Percentiles rank a stretch among this genome's conserved stretches.
Evolutionary conservation across 208 protist genomes (phyloP).

Genomic region (Acanthamoeba triangularis): DNA sequence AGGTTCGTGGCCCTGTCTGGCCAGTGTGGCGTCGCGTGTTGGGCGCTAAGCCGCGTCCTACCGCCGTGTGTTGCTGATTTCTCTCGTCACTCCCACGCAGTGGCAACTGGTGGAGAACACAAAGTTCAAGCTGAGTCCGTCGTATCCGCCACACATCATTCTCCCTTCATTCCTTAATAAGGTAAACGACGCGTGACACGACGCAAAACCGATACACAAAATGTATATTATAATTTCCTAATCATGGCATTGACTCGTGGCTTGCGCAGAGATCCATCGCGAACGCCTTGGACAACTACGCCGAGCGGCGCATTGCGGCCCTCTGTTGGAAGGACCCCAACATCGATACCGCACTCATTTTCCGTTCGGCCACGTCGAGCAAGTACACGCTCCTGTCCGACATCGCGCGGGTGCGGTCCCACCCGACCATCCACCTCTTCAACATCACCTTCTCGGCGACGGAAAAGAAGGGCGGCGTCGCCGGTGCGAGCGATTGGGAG

Average conservation of each 20-base stretch:
- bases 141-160: slow-evolving; percentile 42
- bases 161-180: slow-evolving; percentile 29
- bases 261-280: not conserved
- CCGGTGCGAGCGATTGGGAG: not conserved
- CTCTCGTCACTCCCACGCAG: not conserved
- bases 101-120: slow-evolving; percentile 69
- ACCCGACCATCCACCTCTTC: slow-evolving; percentile 24
- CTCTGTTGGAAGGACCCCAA: slow-evolving; percentile 60
- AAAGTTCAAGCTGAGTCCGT: slow-evolving; percentile 47
- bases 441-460: not conserved
- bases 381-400: slow-evolving; percentile 26
- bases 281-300: not conserved
- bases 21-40: not conserved
- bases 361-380: slow-evolving; percentile 1
- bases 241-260: not conserved
- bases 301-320: not conserved
- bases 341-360: not conserved
- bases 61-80: not conserved
- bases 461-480: slow-evolving; percentile 9
- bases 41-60: not conserved
- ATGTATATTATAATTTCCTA: not conserved
- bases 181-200: not conserved
- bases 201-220: not conserved
- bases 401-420: not conserved
- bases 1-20: not conserved